phyloP scores from a whole-genome alignment of 805 yeast genomes.

The Middelhovenomyces tepae region DNA sequence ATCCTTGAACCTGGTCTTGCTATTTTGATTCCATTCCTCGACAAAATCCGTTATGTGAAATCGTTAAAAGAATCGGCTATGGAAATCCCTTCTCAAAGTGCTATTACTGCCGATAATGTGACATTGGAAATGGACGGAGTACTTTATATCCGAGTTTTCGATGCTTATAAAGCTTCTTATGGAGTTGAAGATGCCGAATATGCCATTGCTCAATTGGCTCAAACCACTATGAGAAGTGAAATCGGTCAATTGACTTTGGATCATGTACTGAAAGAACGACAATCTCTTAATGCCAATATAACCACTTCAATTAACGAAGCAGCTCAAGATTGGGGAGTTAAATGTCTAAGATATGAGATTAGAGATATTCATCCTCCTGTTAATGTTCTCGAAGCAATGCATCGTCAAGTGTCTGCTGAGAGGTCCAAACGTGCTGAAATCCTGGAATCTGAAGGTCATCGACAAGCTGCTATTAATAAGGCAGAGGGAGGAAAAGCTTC shows the following conservation, averaged over 20 bases:
- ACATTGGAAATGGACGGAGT: constrained; percentile 81
- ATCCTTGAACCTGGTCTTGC: constrained; percentile 73
- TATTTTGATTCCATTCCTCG: constrained; percentile 60
- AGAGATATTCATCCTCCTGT: constrained; percentile 83
- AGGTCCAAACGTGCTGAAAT: constrained; percentile 82
- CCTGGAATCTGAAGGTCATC: constrained; percentile 75
- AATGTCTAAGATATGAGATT: constrained; percentile 76
- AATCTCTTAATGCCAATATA: constrained; percentile 59
- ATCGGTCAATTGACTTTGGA: constrained; percentile 78
- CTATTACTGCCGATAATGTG: constrained; percentile 80
- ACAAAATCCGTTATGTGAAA: constrained; percentile 72
- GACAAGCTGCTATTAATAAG: constrained; percentile 70
- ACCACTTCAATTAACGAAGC: constrained; percentile 78
- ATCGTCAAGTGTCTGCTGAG: constrained; percentile 81
- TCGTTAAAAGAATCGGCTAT: constrained; percentile 76
- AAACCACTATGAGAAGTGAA: constrained; percentile 85
- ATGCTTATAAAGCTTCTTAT: constrained; percentile 77
- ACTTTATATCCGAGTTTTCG: constrained; percentile 64
- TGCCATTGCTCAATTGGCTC: constrained; percentile 79
- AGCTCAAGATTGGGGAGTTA: constrained; percentile 77
- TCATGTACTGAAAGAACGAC: constrained; percentile 70
- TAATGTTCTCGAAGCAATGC: constrained; percentile 84
- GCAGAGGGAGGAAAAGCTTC: constrained; percentile 76
- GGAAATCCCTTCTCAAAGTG: constrained; percentile 75
- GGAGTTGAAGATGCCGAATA: constrained; percentile 85